phyloP scores from a whole-genome alignment of 2,329 filamentous ascomycete genomes.

The Parastagonospora avenae region DNA sequence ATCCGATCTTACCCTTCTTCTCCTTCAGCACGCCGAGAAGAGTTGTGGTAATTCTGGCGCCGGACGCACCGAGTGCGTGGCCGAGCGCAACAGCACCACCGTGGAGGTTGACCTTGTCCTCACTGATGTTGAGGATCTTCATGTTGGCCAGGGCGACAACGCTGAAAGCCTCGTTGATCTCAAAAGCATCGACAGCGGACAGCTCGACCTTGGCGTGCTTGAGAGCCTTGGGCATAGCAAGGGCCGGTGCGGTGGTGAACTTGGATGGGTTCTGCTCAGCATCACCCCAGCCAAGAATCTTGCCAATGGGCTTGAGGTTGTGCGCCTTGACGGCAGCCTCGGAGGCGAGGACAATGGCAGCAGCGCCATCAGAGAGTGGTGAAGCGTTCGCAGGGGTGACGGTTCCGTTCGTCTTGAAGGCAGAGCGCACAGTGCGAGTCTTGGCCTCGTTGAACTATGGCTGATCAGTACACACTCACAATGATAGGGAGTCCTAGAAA shows the following conservation, averaged over 20 bases:
- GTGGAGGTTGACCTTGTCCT: slow-evolving; percentile 92
- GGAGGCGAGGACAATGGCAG: slow-evolving; percentile 89
- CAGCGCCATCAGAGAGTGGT: slow-evolving; percentile 92
- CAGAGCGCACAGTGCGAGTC: slow-evolving; percentile 64
- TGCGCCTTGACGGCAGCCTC: slow-evolving; percentile 94
- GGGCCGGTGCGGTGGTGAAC: slow-evolving; percentile 91
- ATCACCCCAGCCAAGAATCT: slow-evolving; percentile 97
- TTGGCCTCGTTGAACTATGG: slow-evolving; percentile 58
- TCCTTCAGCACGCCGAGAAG: slow-evolving; percentile 85
- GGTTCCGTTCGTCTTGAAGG: slow-evolving; percentile 83
- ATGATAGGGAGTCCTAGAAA: slow-evolving; percentile 10
- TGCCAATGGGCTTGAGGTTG: slow-evolving; percentile 87
- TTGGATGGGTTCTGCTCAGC: slow-evolving; percentile 89
- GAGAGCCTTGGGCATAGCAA: slow-evolving; percentile 96
- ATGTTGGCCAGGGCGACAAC: slow-evolving; percentile 96
- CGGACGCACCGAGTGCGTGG: slow-evolving; percentile 91
- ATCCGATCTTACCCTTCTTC: slow-evolving; percentile 92
- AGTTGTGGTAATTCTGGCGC: slow-evolving; percentile 91
- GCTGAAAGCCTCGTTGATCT: slow-evolving; percentile 99
- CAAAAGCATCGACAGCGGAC: slow-evolving; percentile 85
- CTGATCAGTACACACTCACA: slow-evolving; percentile 16
- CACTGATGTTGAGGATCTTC: slow-evolving; percentile 79
- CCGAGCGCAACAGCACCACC: slow-evolving; percentile 95
- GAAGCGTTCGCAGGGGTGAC: slow-evolving; percentile 97
- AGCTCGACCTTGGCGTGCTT: slow-evolving; percentile 86